Conservation (phyloP, 345 rosid genomes). For the Gossypium thurberi region DNA sequence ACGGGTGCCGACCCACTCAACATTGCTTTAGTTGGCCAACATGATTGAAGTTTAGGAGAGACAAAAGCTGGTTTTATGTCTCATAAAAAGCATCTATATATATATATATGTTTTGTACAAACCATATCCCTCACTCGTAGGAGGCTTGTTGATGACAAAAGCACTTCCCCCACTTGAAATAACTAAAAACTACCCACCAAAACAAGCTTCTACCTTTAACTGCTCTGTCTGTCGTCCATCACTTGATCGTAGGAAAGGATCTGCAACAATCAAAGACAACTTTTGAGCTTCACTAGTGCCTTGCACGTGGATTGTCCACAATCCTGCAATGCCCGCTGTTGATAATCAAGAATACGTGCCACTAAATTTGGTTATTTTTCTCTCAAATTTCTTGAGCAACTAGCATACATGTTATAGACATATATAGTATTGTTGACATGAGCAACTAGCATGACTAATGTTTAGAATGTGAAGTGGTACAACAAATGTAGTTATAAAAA, state of each 20-base stretch:
- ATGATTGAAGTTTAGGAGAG: constrained; percentile 3
- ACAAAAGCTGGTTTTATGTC: constrained; percentile 9
- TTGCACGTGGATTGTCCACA: constrained; percentile 13
- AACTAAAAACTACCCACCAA: background rate
- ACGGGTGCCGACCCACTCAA: constrained; percentile 19
- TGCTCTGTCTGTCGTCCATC: background rate
- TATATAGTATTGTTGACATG: too few species aligned
- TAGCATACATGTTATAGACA: too few species aligned
- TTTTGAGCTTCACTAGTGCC: constrained; percentile 2
- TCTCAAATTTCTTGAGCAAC: background rate
- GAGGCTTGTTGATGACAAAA: constrained; percentile 33
- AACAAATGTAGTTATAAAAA: too few species aligned
- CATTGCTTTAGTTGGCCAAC: constrained; percentile 4
- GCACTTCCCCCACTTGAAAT: constrained; percentile 14
- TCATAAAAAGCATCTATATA: constrained; percentile 3
- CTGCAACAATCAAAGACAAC: constrained; percentile 4
- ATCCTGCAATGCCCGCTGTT: too few species aligned
- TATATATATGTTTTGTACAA: background rate
- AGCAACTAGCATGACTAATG: too few species aligned
- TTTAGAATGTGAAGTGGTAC: too few species aligned
- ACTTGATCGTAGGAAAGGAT: constrained; percentile 14
- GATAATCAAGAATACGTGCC: too few species aligned
- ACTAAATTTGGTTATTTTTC: background rate
- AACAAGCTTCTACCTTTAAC: constrained; percentile 9
- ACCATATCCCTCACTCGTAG: constrained; percentile 19